Conservation (phyloP, 176 grass and related monocot genomes). For the Luzula sylvatica region DNA sequence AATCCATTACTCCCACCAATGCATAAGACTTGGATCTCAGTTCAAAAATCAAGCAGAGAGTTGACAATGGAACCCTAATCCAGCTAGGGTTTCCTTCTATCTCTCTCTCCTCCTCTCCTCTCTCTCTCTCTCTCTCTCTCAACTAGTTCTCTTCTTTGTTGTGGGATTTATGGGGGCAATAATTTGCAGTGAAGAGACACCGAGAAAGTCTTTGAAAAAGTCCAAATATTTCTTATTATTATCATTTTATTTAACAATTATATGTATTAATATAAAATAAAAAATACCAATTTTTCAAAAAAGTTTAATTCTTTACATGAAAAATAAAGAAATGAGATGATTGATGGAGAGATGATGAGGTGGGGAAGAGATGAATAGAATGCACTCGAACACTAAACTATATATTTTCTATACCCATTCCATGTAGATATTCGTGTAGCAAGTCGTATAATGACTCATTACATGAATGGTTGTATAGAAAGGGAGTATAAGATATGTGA, state of each 20-base stretch:
- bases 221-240: too few relatives aligned
- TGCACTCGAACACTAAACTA: not conserved
- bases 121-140: not conserved
- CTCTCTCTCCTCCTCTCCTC: not conserved
- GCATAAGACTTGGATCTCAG: conserved; percentile 3
- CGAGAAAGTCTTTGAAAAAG: too few relatives aligned
- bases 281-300: conserved; percentile 7
- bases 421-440: not conserved
- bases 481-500: too few relatives aligned
- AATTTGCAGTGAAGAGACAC: not conserved
- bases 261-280: too few relatives aligned
- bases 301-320: not conserved
- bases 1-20: conserved; percentile 32
- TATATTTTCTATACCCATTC: not conserved
- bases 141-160: not conserved
- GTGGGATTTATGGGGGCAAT: conserved; percentile 28
- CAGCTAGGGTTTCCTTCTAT: conserved; percentile 6
- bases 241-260: too few relatives aligned
- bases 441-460: not conserved
- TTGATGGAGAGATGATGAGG: conserved; percentile 20
- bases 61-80: conserved; percentile 1
- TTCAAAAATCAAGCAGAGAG: too few relatives aligned
- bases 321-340: conserved; percentile 6
- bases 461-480: not conserved
- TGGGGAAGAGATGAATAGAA: not conserved